A percentile compares a stretch with the other conserved stretches of the same genome.
Evolutionary conservation across 2,329 filamentous ascomycete genomes (phyloP).

Genomic region (Cercospora sp.): DNA sequence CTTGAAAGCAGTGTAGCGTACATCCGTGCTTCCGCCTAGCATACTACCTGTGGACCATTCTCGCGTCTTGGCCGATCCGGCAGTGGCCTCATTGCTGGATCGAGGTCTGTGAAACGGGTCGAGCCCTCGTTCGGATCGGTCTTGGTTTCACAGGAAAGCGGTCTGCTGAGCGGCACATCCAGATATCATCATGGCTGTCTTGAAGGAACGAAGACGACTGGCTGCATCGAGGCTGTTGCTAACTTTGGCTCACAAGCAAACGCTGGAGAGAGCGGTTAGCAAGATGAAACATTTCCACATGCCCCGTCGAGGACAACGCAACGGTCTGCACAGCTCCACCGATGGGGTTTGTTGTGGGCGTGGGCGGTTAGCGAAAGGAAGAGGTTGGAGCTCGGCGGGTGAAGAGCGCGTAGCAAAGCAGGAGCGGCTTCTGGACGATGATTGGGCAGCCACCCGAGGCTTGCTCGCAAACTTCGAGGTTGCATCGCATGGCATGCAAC

Average conservation of each 20-base stretch:
- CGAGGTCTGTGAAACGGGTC: slow-evolving; percentile 23
- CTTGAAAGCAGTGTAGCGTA: slow-evolving; percentile 29
- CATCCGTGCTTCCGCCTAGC: slow-evolving; percentile 26
- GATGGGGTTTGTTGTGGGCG: slow-evolving; percentile 16
- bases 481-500: slow-evolving; percentile 12
- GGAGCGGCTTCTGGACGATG: not conserved
- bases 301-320: slow-evolving; percentile 18
- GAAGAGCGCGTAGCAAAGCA: slow-evolving; percentile 14
- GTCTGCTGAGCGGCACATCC: slow-evolving; percentile 17
- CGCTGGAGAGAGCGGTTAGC: slow-evolving; percentile 31
- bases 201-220: slow-evolving; percentile 23
- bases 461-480: slow-evolving; percentile 4
- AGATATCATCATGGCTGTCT: slow-evolving; percentile 18
- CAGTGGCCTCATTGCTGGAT: slow-evolving; percentile 16
- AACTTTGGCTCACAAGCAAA: slow-evolving; percentile 29
- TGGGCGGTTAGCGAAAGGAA: slow-evolving; percentile 24
- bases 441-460: not conserved
- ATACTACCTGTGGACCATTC: slow-evolving; percentile 17
- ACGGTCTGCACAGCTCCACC: slow-evolving; percentile 22
- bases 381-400: slow-evolving; percentile 23
- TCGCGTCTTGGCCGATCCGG: slow-evolving; percentile 16
- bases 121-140: slow-evolving; percentile 14
- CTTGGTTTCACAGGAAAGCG: slow-evolving; percentile 20
- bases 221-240: slow-evolving; percentile 21
- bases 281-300: slow-evolving; percentile 36